These are phyloP conservation scores for Phytophthora pinifolia DNA, from an alignment of 352 stramenopile genomes.

Conservation along the genomic window DNA sequence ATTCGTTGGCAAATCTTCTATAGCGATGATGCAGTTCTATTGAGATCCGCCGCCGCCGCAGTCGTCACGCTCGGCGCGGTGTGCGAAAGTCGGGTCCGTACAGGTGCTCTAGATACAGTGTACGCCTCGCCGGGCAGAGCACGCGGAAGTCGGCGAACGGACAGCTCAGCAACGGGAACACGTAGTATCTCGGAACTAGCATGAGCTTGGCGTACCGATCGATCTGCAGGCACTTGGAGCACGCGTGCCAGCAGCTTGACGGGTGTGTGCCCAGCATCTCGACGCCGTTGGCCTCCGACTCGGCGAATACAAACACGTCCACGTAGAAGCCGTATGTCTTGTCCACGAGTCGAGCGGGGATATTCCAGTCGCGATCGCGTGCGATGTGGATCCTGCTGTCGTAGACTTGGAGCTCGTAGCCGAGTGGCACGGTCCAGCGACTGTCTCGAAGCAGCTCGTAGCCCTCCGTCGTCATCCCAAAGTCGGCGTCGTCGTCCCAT, in stretches of 20 bases:
- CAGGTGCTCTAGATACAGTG: constrained; percentile 55
- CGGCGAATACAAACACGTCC: constrained; percentile 62
- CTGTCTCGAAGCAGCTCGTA: constrained; percentile 41
- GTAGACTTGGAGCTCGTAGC: constrained; percentile 54
- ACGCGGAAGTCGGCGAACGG: constrained; percentile 46
- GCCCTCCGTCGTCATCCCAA: constrained; percentile 47
- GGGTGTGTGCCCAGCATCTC: constrained; percentile 39
- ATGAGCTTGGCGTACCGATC: constrained; percentile 33
- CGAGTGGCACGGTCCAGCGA: constrained; percentile 23
- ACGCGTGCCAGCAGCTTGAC: constrained; percentile 48
- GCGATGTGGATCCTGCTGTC: constrained; percentile 39
- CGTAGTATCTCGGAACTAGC: constrained; percentile 43
- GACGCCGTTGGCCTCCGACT: constrained; percentile 30
- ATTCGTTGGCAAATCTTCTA: too few species aligned
- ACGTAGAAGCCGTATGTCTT: constrained; percentile 62
- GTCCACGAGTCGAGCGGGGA: constrained; percentile 60
- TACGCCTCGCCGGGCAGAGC: constrained; percentile 47
- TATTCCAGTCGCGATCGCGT: constrained; percentile 48
- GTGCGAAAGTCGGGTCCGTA: constrained; percentile 53
- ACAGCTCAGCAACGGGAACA: constrained; percentile 52
- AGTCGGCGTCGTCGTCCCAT: constrained; percentile 56
- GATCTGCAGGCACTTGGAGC: constrained; percentile 44
- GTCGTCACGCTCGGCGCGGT: constrained; percentile 15
- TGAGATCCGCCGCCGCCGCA: too few species aligned
- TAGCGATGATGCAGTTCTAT: too few species aligned